Conservation (phyloP, 371 early-diverging fungal species). For the Lichtheimia hyalospora region DNA sequence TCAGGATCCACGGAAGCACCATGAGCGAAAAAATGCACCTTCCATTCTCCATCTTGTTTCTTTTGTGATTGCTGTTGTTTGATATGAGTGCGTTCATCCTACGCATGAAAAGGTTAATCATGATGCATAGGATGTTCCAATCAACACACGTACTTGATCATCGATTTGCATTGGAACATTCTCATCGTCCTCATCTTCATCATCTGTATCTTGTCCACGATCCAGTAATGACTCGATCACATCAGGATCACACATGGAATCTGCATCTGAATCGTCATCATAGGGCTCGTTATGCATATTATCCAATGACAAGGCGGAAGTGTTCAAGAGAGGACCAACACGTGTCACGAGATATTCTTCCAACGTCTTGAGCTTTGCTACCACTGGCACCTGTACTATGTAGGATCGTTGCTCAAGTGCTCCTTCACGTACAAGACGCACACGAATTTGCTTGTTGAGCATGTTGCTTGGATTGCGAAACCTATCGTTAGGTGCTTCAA, state of each 20-base stretch:
- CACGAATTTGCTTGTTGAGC: slow-evolving; percentile 6
- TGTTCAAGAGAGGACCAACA: not conserved
- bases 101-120: too few relatives aligned
- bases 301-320: not conserved
- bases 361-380: not conserved
- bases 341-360: slow-evolving; percentile 3
- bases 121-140: too few relatives aligned
- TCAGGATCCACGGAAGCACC: not conserved
- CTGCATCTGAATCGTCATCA: slow-evolving; percentile 8
- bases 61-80: not conserved
- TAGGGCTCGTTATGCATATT: not conserved
- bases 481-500: not conserved
- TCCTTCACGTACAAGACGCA: slow-evolving; percentile 7
- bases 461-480: not conserved
- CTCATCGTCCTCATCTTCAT: slow-evolving; percentile 6
- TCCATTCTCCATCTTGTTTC: not conserved
- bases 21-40: not conserved
- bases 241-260: slow-evolving; percentile 11
- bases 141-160: not conserved
- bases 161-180: not conserved
- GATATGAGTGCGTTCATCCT: too few relatives aligned
- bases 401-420: not conserved
- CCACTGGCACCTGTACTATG: not conserved
- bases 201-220: slow-evolving; percentile 3
- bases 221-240: slow-evolving; percentile 3